These are phyloP conservation scores for Curvularia verruculosa DNA, from an alignment of 2,329 filamentous ascomycete species.

Conservation along the genomic window DNA sequence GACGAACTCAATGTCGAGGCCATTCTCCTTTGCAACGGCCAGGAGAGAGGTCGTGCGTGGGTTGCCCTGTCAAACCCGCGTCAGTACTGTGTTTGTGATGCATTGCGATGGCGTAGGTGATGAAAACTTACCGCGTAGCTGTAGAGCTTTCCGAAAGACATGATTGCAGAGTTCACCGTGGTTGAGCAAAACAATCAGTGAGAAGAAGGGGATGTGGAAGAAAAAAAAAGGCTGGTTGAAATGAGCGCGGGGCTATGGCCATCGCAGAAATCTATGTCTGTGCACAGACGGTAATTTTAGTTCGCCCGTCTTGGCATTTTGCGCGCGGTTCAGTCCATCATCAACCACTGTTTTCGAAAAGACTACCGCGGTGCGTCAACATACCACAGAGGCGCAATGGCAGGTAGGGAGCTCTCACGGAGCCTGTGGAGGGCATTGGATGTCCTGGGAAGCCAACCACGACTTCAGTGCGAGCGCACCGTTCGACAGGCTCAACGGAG, in stretches of 20 bases:
- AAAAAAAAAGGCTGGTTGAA: constrained; percentile 38
- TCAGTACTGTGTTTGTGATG: constrained; percentile 35
- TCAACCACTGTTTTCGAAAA: constrained; percentile 13
- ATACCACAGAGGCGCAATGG: constrained; percentile 32
- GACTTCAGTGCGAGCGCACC: constrained; percentile 32
- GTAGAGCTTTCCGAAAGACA: constrained; percentile 99
- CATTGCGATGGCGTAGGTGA: constrained; percentile 6
- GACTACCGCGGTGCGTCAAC: constrained; percentile 13
- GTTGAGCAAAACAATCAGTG: constrained; percentile 40
- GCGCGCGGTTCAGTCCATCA: constrained; percentile 13
- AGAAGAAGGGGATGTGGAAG: constrained; percentile 27
- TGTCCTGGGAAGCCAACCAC: constrained; percentile 26
- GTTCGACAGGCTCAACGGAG: constrained; percentile 28
- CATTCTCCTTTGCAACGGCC: constrained; percentile 96
- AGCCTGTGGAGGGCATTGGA: constrained; percentile 37
- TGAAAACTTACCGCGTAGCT: constrained; percentile 66
- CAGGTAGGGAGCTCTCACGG: constrained; percentile 39
- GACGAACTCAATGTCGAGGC: constrained; percentile 87
- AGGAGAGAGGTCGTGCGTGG: constrained; percentile 85
- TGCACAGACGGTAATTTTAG: constrained; percentile 38
- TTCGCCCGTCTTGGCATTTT: constrained; percentile 28
- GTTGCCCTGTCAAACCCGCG: constrained; percentile 69
- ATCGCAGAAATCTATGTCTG: constrained; percentile 14
- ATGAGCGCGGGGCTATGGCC: constrained; percentile 27
- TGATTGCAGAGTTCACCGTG: constrained; percentile 60